Evolutionary conservation across 148 eudicot genomes (phyloP), one percentile per base, ranked within the genome.

Genomic region (Diospyros kaki): DNA sequence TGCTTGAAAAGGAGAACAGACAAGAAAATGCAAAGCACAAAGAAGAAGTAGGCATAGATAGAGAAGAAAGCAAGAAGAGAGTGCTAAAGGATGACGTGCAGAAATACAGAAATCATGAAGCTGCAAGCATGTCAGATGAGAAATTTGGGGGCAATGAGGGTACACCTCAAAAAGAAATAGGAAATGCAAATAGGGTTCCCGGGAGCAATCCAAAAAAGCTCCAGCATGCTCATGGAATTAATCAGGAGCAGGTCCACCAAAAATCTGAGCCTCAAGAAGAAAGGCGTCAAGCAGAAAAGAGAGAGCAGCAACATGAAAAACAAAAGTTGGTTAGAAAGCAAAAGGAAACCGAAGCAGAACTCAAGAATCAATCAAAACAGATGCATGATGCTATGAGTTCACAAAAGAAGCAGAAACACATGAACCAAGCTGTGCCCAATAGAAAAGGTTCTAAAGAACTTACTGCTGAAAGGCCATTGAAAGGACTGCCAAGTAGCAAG

Each of bases 211-310:
- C 69, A 71, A 83, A 80, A 54, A 83, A 85, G 78, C 65, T 72
- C 48, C 68, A 68, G 46, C 65, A 56, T 38, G 78, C 79, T 45
- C 50, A 67, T 58, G 80, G 58, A 58, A 65, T 75, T 64, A 82
- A 78, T 67, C 83, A 82, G 43, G 72, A 45, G 48, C 60, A 80
- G 64, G 53, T 39, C 66, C 75, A 40, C 28, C 73, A 55, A 48
- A 79, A 73, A 45, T 41, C 65, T 76, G 88, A 77, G 61, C 74
- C 78, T 60, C 86, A 75, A 77, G 83, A 80, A 80, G 84, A 86
- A 75, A 89, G 86, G 80, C 63, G 50, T 46, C 74, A 71, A 61
- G 73, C 81, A 65, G 82, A 77, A 5, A 80, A 83, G 54, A 80
- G 72, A 75, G 76, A 62, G 78, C 79, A 83, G 69, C 80, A 73